A percentile compares a stretch with the other conserved stretches of the same genome.
phyloP scores from a whole-genome alignment of 345 rosid genomes.

The Ceriops zippeliana region DNA sequence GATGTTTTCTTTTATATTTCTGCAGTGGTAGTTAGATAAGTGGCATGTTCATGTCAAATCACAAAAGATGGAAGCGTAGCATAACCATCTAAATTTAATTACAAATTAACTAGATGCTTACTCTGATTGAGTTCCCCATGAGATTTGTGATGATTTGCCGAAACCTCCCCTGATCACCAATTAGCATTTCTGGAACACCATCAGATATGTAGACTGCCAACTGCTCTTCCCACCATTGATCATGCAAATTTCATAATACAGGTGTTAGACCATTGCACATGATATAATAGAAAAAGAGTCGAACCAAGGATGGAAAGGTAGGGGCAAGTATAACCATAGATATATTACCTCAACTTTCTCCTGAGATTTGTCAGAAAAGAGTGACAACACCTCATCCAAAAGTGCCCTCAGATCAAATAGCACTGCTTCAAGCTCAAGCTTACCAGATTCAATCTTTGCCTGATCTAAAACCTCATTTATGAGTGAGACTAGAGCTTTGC shows the following conservation, averaged over 20 bases:
- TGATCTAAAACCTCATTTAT: conserved; percentile 93
- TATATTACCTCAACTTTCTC: conserved; percentile 77
- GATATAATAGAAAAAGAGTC: background rate
- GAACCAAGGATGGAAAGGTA: background rate
- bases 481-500: conserved; percentile 83
- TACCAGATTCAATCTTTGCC: conserved; percentile 94
- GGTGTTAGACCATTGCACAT: conserved; percentile 9
- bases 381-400: conserved; percentile 88
- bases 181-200: conserved; percentile 69
- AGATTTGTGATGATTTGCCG: conserved; percentile 92
- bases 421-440: conserved; percentile 90
- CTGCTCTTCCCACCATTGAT: conserved; percentile 40
- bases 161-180: conserved; percentile 94
- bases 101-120: conserved; percentile 27
- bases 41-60: no score
- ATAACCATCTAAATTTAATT: no score
- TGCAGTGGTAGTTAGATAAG: background rate
- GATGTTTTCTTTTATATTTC: background rate
- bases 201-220: conserved; percentile 87
- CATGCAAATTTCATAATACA: conserved; percentile 18
- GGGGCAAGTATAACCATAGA: background rate
- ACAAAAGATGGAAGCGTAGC: no score
- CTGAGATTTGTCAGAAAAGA: conserved; percentile 84
- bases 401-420: conserved; percentile 73
- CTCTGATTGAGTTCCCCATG: conserved; percentile 95